Evolutionary conservation across 2,329 filamentous ascomycete genomes (phyloP).

Genomic region (Hymenoscyphus scutula): DNA sequence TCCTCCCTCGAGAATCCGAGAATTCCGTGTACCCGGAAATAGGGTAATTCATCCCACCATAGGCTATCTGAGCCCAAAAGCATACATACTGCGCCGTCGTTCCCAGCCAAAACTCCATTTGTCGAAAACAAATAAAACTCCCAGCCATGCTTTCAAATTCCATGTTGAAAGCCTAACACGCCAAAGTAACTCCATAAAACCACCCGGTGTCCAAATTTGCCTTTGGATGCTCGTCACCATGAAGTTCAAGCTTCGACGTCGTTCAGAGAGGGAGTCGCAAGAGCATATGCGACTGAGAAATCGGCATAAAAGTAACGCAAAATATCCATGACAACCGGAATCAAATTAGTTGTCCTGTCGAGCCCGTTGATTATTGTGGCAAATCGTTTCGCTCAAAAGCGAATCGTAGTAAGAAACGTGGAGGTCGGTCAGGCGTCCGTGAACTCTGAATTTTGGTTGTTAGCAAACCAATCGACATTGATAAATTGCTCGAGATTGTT

Average conservation of each 20-base stretch:
- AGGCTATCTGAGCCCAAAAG: neutral
- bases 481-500: neutral
- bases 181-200: neutral
- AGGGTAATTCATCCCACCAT: neutral
- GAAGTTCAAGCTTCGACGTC: neutral
- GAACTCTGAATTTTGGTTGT: neutral
- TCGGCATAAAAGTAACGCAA: too few relatives aligned
- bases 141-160: neutral
- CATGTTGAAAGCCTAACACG: neutral
- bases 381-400: neutral
- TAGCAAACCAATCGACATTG: constrained; percentile 3
- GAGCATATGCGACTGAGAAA: too few relatives aligned
- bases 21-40: neutral
- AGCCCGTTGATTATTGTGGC: neutral
- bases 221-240: neutral
- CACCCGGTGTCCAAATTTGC: neutral
- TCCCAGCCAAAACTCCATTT: neutral
- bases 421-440: neutral
- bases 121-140: neutral
- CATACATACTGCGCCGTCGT: neutral
- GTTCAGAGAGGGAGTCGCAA: neutral
- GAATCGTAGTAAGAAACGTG: neutral
- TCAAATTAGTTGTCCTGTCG: neutral
- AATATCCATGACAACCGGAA: neutral
- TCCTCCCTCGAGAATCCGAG: neutral